A percentile compares a stretch with the other conserved stretches of the same genome.
Evolutionary conservation across 1,284 basidiomycete genomes (phyloP).

Genomic region (Amylostereum areolatum): DNA sequence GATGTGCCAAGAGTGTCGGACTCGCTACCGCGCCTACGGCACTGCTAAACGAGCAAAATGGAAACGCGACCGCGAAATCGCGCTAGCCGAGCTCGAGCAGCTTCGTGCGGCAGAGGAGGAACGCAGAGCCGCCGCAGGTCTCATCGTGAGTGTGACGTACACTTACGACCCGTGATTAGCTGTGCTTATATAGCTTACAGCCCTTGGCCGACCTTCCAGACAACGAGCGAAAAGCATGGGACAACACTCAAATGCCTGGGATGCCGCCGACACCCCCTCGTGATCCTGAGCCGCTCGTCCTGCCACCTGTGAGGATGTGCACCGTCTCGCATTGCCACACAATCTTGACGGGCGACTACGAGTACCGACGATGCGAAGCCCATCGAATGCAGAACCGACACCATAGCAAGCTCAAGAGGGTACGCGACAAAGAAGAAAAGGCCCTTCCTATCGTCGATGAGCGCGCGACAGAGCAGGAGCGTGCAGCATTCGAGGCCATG

Average conservation of each 20-base stretch:
- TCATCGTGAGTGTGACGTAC: constrained; percentile 21
- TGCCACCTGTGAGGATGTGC: constrained; percentile 41
- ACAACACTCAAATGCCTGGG: constrained; percentile 10
- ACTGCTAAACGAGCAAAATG: constrained; percentile 50
- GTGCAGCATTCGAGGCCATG: too few relatives aligned
- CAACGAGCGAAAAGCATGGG: constrained; percentile 13
- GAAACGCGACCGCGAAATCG: constrained; percentile 39
- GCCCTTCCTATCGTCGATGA: constrained; percentile 20
- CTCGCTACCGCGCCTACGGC: constrained; percentile 45
- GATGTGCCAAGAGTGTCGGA: constrained; percentile 49
- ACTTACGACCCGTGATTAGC: not conserved
- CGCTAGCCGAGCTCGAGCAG: constrained; percentile 34
- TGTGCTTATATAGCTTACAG: constrained; percentile 2
- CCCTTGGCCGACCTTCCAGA: constrained; percentile 12
- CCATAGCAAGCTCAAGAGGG: constrained; percentile 46
- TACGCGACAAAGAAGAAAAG: constrained; percentile 39
- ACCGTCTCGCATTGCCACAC: constrained; percentile 53
- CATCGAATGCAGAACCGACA: constrained; percentile 49
- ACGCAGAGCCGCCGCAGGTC: constrained; percentile 27
- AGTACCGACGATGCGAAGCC: constrained; percentile 47
- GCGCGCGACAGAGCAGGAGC: too few relatives aligned
- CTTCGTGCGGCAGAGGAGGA: constrained; percentile 33
- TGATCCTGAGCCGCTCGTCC: constrained; percentile 7
- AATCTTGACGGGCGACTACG: constrained; percentile 39
- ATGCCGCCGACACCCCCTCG: constrained; percentile 8